Evolutionary conservation across 805 yeast genomes (phyloP).

Genomic region (Sugiyamaella chiloensis): DNA sequence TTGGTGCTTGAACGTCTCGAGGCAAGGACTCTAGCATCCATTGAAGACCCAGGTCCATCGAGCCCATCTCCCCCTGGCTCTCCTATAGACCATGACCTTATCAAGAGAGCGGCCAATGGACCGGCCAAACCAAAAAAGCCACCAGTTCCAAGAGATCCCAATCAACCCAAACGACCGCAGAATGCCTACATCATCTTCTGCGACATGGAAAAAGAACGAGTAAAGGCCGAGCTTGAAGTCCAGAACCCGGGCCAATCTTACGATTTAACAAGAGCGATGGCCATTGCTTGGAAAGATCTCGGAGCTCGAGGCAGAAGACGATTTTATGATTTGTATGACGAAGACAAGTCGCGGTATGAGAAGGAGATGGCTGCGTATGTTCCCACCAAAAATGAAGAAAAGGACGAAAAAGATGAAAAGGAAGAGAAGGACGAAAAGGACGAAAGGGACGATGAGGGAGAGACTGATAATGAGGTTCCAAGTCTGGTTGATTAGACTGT

Average conservation of each 20-base stretch:
- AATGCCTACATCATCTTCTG: constrained; percentile 87
- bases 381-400: constrained; percentile 22
- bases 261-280: constrained; percentile 73
- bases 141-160: constrained; percentile 66
- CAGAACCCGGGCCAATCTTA: constrained; percentile 45
- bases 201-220: constrained; percentile 75
- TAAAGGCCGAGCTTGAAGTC: constrained; percentile 56
- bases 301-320: constrained; percentile 54
- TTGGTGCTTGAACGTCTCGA: constrained; percentile 78
- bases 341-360: constrained; percentile 72
- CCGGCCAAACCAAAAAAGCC: constrained; percentile 28
- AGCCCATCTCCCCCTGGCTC: constrained; percentile 32
- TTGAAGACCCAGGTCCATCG: constrained; percentile 28
- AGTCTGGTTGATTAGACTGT: constrained; percentile 2
- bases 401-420: constrained; percentile 8
- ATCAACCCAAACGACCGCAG: constrained; percentile 82
- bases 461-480: constrained; percentile 6
- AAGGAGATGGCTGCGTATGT: constrained; percentile 61
- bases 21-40: constrained; percentile 31
- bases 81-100: constrained; percentile 13
- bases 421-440: constrained; percentile 8
- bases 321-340: constrained; percentile 70
- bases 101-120: constrained; percentile 8
- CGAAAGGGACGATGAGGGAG: constrained; percentile 9
- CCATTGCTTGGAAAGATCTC: constrained; percentile 82